These are phyloP conservation scores for Hippophae tibetana DNA, from an alignment of 306 rosid genomes.

Conservation along the genomic window DNA sequence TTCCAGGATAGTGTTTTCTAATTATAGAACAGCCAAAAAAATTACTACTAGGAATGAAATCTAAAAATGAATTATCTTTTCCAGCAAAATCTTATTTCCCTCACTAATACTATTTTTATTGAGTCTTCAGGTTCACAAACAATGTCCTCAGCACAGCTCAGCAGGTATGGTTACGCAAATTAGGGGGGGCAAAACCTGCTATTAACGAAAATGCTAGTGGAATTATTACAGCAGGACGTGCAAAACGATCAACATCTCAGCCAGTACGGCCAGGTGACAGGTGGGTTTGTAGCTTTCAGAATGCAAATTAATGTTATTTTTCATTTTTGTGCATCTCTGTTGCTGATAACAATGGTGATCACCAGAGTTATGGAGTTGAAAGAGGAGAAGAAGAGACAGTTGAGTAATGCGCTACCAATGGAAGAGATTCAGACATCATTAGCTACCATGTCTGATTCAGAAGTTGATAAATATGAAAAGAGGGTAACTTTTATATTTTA, in stretches of 20 bases:
- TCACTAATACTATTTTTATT: too few relatives aligned
- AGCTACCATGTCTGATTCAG: slow-evolving; percentile 47
- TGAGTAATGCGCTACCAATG: slow-evolving; percentile 45
- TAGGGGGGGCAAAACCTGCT: slow-evolving; percentile 91
- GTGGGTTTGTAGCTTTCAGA: slow-evolving; percentile 38
- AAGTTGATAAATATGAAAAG: slow-evolving; percentile 42
- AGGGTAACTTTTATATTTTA: slow-evolving; percentile 42
- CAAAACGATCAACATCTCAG: slow-evolving; percentile 68
- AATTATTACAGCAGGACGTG: slow-evolving; percentile 95
- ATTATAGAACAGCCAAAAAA: too few relatives aligned
- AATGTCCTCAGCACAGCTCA: slow-evolving; percentile 95
- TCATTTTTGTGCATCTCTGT: slow-evolving; percentile 10
- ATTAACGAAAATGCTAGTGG: slow-evolving; percentile 68
- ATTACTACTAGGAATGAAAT: too few relatives aligned
- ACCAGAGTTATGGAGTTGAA: slow-evolving; percentile 64
- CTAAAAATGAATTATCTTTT: too few relatives aligned
- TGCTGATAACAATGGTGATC: slow-evolving; percentile 15
- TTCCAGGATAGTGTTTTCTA: too few relatives aligned
- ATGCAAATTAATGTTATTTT: slow-evolving; percentile 10
- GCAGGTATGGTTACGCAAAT: slow-evolving; percentile 93
- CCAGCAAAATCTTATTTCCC: too few relatives aligned
- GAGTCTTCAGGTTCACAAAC: slow-evolving; percentile 11
- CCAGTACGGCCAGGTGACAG: slow-evolving; percentile 57
- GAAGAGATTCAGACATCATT: slow-evolving; percentile 47
- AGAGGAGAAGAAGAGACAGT: slow-evolving; percentile 52